These are phyloP conservation scores for Exophiala lecanii-corni DNA, from an alignment of 2,329 filamentous ascomycete species.

Conservation along the genomic window DNA sequence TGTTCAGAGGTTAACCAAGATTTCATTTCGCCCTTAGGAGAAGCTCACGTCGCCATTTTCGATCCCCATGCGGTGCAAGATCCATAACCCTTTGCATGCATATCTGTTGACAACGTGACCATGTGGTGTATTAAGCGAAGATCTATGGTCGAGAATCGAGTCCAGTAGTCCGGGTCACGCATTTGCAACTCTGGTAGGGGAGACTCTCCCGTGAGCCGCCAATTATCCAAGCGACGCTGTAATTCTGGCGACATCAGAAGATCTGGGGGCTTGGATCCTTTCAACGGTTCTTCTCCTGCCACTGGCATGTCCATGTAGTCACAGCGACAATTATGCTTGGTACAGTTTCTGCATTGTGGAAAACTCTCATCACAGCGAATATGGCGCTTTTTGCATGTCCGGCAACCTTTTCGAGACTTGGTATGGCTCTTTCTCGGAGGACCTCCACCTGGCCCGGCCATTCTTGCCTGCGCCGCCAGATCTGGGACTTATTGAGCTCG, in stretches of 20 bases:
- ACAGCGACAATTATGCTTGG: slow-evolving; percentile 96
- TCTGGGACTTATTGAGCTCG: neutral
- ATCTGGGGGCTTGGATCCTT: slow-evolving; percentile 51
- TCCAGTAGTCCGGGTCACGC: slow-evolving; percentile 68
- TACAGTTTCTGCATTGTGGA: slow-evolving; percentile 97
- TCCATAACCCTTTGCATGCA: slow-evolving; percentile 70
- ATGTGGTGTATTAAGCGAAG: slow-evolving; percentile 88
- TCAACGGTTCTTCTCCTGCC: slow-evolving; percentile 50
- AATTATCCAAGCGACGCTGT: slow-evolving; percentile 73
- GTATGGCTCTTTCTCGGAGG: slow-evolving; percentile 90
- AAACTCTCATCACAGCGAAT: slow-evolving; percentile 98
- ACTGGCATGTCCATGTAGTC: slow-evolving; percentile 88
- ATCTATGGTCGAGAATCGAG: slow-evolving; percentile 69
- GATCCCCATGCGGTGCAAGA: slow-evolving; percentile 89
- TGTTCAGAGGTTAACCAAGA: slow-evolving; percentile 41
- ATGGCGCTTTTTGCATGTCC: slow-evolving; percentile 94
- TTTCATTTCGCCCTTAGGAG: too few species aligned
- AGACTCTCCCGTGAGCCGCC: slow-evolving; percentile 78
- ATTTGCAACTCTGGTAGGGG: slow-evolving; percentile 78
- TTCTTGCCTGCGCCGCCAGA: slow-evolving; percentile 34
- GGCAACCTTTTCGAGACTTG: slow-evolving; percentile 97
- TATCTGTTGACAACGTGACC: slow-evolving; percentile 75
- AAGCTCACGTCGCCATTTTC: slow-evolving; percentile 86
- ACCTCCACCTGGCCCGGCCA: slow-evolving; percentile 93
- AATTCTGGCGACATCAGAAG: slow-evolving; percentile 85